phyloP scores from a whole-genome alignment of 1,139 yeast genomes.

The Suhomyces bolitotheri region DNA sequence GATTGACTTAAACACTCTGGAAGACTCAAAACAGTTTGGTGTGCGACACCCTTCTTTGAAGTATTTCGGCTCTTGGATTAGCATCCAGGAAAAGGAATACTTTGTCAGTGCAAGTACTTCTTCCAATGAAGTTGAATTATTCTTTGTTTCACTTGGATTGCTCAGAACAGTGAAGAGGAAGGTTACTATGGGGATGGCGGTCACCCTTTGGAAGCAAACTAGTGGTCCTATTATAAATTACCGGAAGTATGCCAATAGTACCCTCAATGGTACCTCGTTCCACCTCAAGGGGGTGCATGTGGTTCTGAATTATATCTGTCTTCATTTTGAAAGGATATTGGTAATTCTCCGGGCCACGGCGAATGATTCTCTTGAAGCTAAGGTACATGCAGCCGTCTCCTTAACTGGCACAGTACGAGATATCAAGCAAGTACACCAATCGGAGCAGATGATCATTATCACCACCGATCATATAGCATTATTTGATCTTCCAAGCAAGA shows the following conservation, averaged over 20 bases:
- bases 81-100: conserved; percentile 15
- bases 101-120: conserved; percentile 18
- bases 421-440: neutral
- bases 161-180: conserved; percentile 19
- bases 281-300: conserved; percentile 2
- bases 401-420: conserved; percentile 1
- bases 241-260: conserved; percentile 1
- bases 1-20: conserved; percentile 3
- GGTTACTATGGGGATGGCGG: neutral
- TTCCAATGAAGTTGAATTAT: conserved; percentile 15
- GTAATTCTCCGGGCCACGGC: neutral
- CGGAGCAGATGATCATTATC: conserved; percentile 1
- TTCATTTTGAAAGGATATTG: conserved; percentile 2
- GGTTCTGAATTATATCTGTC: neutral
- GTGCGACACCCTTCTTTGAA: neutral
- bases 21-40: neutral
- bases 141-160: conserved; percentile 21
- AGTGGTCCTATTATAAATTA: conserved; percentile 1
- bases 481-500: conserved; percentile 10
- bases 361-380: neutral
- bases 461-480: conserved; percentile 16
- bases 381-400: neutral
- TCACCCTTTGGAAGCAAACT: conserved; percentile 5
- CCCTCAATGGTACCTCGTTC: neutral
- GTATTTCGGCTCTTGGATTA: conserved; percentile 10